These are phyloP conservation scores for Alternaria angustiovoidea DNA, from an alignment of 2,329 filamentous ascomycete genomes.

Conservation along the genomic window DNA sequence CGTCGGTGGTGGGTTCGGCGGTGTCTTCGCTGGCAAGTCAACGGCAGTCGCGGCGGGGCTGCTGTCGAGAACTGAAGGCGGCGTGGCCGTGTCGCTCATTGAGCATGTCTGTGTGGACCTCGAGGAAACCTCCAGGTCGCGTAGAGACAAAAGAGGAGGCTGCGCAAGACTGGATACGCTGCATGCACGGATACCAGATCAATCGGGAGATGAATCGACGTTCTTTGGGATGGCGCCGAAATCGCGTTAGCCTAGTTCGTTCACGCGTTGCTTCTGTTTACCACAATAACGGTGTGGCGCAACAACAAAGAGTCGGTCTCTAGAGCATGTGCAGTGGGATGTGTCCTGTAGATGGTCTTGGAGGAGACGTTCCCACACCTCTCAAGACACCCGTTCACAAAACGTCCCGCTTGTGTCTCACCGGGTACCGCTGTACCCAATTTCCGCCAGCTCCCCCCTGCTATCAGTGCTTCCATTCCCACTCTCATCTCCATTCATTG, in stretches of 20 bases:
- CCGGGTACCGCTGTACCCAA: conserved; percentile 17
- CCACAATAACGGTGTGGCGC: conserved; percentile 8
- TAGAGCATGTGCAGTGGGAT: background rate
- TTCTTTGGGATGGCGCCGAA: conserved; percentile 13
- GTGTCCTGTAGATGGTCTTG: conserved; percentile 1
- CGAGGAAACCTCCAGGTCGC: conserved; percentile 28
- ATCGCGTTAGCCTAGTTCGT: conserved; percentile 10
- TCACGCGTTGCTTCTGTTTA: conserved; percentile 17
- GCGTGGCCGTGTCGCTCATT: conserved; percentile 34
- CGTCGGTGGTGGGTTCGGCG: conserved; percentile 14
- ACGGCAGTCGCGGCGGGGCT: conserved; percentile 34
- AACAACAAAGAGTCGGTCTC: background rate
- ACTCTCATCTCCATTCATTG: conserved; percentile 3
- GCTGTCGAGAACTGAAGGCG: conserved; percentile 26
- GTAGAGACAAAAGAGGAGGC: conserved; percentile 21
- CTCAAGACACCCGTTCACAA: conserved; percentile 8
- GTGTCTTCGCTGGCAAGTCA: conserved; percentile 31
- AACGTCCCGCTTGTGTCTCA: conserved; percentile 18
- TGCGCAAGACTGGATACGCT: conserved; percentile 23
- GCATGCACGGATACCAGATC: conserved; percentile 23
- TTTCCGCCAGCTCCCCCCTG: conserved; percentile 20
- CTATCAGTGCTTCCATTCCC: conserved; percentile 15
- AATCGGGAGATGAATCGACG: conserved; percentile 21
- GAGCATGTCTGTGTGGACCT: conserved; percentile 33
- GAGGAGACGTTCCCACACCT: conserved; percentile 6